Conservation (phyloP, 2,329 filamentous ascomycete species). For the Calonectria fujianensis region DNA sequence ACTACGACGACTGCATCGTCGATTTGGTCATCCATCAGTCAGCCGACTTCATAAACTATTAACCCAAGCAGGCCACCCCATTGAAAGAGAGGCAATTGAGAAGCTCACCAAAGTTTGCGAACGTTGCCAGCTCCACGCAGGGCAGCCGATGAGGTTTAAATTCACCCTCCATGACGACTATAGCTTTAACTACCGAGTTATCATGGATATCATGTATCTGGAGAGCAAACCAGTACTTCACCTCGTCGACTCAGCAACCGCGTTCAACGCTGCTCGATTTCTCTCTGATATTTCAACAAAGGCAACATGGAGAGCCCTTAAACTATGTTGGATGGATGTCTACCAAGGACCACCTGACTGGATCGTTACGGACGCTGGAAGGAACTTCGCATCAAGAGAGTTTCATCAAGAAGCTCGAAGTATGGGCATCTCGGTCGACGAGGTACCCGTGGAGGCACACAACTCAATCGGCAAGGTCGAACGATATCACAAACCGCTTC, state of each 20-base stretch:
- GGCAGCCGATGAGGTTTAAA: neutral
- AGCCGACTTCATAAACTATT: neutral
- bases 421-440: no score
- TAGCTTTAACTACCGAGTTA: neutral
- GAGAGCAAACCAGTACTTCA: neutral
- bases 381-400: no score
- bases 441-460: no score
- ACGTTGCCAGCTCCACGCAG: neutral
- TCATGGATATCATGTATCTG: neutral
- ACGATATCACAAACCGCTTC: no score
- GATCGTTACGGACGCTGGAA: no score
- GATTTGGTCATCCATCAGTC: neutral
- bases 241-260: neutral
- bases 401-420: no score
- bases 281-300: neutral
- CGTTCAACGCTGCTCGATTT: neutral
- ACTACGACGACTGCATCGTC: neutral
- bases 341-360: no score
- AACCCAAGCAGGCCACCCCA: neutral
- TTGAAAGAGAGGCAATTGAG: neutral
- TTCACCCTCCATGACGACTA: neutral
- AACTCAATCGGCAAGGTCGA: no score
- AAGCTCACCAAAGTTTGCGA: neutral
- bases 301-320: no score
- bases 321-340: no score